Evolutionary conservation across 306 rosid species (phyloP).

Genomic region (Heteromeles arbutifolia): DNA sequence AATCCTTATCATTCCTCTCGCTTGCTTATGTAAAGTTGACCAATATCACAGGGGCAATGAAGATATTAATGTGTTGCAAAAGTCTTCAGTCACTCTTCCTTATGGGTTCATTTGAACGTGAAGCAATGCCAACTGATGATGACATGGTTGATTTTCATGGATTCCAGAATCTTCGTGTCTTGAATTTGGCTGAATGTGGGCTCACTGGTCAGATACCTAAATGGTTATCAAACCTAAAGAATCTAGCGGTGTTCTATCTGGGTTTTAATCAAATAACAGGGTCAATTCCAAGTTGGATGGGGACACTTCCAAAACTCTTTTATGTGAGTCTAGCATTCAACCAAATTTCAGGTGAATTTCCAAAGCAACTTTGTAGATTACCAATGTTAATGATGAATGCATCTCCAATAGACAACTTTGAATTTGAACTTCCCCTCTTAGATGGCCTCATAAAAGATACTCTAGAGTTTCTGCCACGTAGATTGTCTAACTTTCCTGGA

Average conservation of each 20-base stretch:
- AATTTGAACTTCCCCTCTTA: no score
- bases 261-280: not conserved
- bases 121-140: not conserved
- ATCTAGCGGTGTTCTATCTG: not conserved
- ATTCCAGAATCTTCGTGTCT: rapidly evolving
- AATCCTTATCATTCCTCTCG: no score
- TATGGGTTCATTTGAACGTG: rapidly evolving
- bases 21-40: rapidly evolving
- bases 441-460: rapidly evolving
- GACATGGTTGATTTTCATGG: no score
- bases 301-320: not conserved
- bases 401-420: no score
- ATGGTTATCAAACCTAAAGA: not conserved
- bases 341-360: no score
- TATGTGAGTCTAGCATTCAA: rapidly evolving
- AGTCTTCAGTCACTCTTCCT: not conserved
- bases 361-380: no score
- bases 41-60: no score
- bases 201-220: no score
- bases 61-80: no score
- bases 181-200: rapidly evolving
- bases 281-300: not conserved
- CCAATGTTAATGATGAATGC: no score
- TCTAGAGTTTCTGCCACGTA: no score
- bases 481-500: no score